Conservation (phyloP, 1,284 basidiomycete genomes). For the Anthracocystis panici-leucophaei region DNA sequence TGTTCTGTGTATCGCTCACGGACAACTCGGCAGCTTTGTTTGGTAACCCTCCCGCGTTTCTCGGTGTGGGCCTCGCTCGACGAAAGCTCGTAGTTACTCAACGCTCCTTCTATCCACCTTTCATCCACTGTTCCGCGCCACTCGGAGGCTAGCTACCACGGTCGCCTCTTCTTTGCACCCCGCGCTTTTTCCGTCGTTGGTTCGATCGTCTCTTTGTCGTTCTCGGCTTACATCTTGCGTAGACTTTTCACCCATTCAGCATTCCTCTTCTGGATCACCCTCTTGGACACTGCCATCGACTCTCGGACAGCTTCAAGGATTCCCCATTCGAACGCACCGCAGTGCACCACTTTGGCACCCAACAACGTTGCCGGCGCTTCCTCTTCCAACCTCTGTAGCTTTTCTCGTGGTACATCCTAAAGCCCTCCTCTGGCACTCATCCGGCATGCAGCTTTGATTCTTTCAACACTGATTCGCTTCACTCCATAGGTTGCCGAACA, state of each 20-base stretch:
- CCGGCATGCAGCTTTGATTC: constrained; percentile 5
- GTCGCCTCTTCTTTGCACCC: not conserved
- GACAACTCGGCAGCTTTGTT: no score
- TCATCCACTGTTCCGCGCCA: not conserved
- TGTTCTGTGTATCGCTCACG: no score
- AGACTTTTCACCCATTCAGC: not conserved
- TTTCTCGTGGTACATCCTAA: no score
- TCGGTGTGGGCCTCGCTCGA: no score
- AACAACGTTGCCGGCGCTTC: not conserved
- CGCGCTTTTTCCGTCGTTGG: not conserved
- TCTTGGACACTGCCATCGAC: not conserved
- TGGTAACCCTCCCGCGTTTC: no score
- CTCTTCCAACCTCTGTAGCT: not conserved
- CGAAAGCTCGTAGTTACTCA: no score
- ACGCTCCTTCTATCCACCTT: not conserved
- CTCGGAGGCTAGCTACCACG: not conserved
- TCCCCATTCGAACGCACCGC: no score
- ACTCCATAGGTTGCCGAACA: not conserved
- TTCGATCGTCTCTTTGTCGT: not conserved
- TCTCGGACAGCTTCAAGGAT: not conserved
- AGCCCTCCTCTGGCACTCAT: not conserved
- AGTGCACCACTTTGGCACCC: no score
- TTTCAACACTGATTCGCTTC: no score
- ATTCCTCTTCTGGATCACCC: not conserved
- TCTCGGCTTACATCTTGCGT: constrained; percentile 1